Evolutionary conservation across 331 rosid genomes (phyloP).

Genomic region (Dryas integrifolia): DNA sequence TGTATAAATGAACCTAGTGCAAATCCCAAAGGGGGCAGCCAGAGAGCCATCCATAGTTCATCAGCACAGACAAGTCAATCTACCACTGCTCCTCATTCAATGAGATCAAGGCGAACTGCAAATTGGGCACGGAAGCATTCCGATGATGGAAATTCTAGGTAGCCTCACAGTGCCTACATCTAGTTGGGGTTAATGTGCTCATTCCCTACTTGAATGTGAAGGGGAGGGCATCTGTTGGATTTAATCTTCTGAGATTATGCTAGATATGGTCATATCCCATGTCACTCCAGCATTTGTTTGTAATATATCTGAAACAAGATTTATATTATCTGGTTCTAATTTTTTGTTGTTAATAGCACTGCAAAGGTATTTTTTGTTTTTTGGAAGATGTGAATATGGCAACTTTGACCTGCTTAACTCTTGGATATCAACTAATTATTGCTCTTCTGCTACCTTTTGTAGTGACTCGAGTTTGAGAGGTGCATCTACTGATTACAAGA

Average conservation of each 20-base stretch:
- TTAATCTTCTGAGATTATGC: neutral
- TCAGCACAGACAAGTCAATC: slow-evolving; percentile 37
- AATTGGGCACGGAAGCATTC: slow-evolving; percentile 74
- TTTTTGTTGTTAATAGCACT: neutral
- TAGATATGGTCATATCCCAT: neutral
- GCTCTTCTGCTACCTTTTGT: slow-evolving; percentile 17
- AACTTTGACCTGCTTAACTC: neutral
- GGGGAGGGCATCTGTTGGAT: neutral
- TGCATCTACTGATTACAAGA: slow-evolving; percentile 56
- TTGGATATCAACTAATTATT: neutral
- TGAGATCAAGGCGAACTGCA: slow-evolving; percentile 83
- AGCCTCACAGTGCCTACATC: slow-evolving; percentile 7
- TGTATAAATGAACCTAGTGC: slow-evolving; percentile 55
- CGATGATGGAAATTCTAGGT: slow-evolving; percentile 92
- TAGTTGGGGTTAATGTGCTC: neutral
- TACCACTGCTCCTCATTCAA: slow-evolving; percentile 52
- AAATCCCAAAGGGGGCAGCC: slow-evolving; percentile 22
- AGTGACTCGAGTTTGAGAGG: slow-evolving; percentile 72
- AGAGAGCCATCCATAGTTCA: slow-evolving; percentile 31
- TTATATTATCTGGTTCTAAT: slow-evolving; percentile 1
- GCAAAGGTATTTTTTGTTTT: neutral
- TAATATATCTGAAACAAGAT: neutral
- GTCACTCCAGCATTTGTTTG: neutral
- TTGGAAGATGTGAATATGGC: neutral
- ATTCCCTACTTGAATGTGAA: slow-evolving; percentile 6